phyloP scores from a whole-genome alignment of 1,139 yeast species.

The Nakaseomyces sp. region DNA sequence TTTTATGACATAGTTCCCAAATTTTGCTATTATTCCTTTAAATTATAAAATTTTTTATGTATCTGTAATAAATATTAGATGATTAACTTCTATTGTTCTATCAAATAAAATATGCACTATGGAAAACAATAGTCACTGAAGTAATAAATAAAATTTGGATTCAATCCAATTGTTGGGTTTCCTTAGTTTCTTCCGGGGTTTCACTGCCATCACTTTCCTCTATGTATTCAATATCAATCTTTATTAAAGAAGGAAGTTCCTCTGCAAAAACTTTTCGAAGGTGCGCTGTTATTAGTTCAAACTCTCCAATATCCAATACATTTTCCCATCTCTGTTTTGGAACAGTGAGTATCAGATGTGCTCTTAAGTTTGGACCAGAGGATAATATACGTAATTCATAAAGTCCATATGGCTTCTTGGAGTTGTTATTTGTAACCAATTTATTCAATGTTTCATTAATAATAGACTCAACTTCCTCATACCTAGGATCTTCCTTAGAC shows the following conservation, averaged over 20 bases:
- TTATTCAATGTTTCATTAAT: constrained; percentile 32
- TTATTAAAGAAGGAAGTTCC: constrained; percentile 30
- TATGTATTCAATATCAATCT: constrained; percentile 30
- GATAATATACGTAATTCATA: constrained; percentile 48
- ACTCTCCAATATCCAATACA: constrained; percentile 37
- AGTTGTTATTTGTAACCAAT: constrained; percentile 32
- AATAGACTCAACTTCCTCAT: constrained; percentile 33
- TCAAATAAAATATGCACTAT: too few relatives aligned
- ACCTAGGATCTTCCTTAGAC: constrained; percentile 36
- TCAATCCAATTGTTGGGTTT: not conserved
- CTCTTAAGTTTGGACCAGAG: constrained; percentile 60
- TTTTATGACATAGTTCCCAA: too few relatives aligned
- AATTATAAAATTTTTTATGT: too few relatives aligned
- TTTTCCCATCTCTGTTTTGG: constrained; percentile 38
- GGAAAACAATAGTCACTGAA: too few relatives aligned
- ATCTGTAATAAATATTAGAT: too few relatives aligned
- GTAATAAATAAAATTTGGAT: too few relatives aligned
- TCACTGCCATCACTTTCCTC: constrained; percentile 27
- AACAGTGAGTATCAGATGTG: constrained; percentile 36
- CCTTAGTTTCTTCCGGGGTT: not conserved
- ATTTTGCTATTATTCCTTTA: too few relatives aligned
- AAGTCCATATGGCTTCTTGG: constrained; percentile 35
- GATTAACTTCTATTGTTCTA: too few relatives aligned
- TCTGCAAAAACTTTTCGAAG: constrained; percentile 21
- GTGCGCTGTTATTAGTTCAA: constrained; percentile 38